These are phyloP conservation scores for Talaromyces sp. DNA, from an alignment of 2,329 filamentous ascomycete species.

Conservation along the genomic window DNA sequence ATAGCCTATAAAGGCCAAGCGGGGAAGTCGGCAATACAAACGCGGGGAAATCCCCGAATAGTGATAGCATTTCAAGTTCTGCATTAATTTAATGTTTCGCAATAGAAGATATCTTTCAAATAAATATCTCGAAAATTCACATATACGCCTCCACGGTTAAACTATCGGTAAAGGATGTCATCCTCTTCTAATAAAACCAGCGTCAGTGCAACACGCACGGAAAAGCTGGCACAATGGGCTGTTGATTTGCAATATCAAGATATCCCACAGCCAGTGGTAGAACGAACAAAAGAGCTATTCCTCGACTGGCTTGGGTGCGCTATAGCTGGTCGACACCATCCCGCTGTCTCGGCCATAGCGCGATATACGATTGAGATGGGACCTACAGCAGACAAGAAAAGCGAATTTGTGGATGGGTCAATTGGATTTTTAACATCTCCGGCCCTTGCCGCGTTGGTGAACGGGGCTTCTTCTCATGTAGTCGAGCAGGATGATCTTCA, in stretches of 20 bases:
- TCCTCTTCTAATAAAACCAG: not conserved
- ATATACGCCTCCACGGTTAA: not conserved
- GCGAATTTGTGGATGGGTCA: constrained; percentile 23
- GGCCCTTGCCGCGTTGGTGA: constrained; percentile 25
- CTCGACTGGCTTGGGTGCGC: constrained; percentile 25
- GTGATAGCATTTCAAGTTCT: not conserved
- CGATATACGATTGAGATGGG: constrained; percentile 22
- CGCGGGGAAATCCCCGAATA: not conserved
- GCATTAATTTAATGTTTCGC: not conserved
- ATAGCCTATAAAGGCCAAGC: not conserved
- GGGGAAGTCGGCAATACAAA: not conserved
- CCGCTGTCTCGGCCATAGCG: constrained; percentile 20
- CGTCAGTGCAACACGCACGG: constrained; percentile 13
- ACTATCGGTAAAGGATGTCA: not conserved
- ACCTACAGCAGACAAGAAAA: constrained; percentile 18
- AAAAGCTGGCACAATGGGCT: constrained; percentile 19
- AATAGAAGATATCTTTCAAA: not conserved
- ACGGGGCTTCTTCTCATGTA: constrained; percentile 26
- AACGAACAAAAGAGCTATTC: constrained; percentile 28
- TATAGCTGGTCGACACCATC: constrained; percentile 25
- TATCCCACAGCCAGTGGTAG: constrained; percentile 19
- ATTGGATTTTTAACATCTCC: constrained; percentile 18
- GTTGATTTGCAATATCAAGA: constrained; percentile 17
- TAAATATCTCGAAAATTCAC: not conserved
- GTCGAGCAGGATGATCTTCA: constrained; percentile 30